These are phyloP conservation scores for Aureobasidium sp. DNA, from an alignment of 2,329 filamentous ascomycete genomes.

Conservation along the genomic window DNA sequence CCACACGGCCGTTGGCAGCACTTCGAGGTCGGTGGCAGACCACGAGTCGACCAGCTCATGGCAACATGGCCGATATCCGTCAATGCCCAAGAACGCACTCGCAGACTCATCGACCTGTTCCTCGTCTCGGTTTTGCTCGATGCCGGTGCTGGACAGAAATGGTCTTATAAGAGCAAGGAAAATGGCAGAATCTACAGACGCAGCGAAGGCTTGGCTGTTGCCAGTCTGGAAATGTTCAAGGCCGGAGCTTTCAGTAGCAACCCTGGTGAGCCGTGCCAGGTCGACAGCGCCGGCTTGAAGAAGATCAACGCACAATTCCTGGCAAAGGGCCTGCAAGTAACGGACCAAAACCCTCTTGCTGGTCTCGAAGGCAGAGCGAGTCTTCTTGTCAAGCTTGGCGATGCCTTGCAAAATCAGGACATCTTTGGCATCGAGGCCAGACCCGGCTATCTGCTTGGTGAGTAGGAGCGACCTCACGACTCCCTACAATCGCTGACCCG, in stretches of 20 bases:
- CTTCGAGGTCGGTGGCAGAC: slow-evolving; percentile 71
- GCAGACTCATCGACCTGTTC: slow-evolving; percentile 70
- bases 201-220: slow-evolving; percentile 79
- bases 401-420: slow-evolving; percentile 71
- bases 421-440: slow-evolving; percentile 78
- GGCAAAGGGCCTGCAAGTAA: slow-evolving; percentile 77
- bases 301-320: slow-evolving; percentile 67
- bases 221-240: slow-evolving; percentile 88
- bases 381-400: slow-evolving; percentile 66
- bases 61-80: slow-evolving; percentile 61
- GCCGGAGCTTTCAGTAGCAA: slow-evolving; percentile 81
- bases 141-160: slow-evolving; percentile 80
- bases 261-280: slow-evolving; percentile 72
- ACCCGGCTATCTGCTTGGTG: slow-evolving; percentile 91
- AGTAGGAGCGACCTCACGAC: slow-evolving; percentile 23
- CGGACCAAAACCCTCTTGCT: slow-evolving; percentile 70
- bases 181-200: slow-evolving; percentile 75
- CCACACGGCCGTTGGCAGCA: slow-evolving; percentile 83
- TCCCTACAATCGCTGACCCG: slow-evolving; percentile 19
- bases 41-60: slow-evolving; percentile 64
- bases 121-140: slow-evolving; percentile 75
- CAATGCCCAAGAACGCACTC: slow-evolving; percentile 66
- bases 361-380: slow-evolving; percentile 79
- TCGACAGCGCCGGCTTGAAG: slow-evolving; percentile 75
- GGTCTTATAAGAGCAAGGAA: slow-evolving; percentile 88